Evolutionary conservation across 305 asterid genomes (phyloP).

Genomic region (Stenogyne calaminthoides): DNA sequence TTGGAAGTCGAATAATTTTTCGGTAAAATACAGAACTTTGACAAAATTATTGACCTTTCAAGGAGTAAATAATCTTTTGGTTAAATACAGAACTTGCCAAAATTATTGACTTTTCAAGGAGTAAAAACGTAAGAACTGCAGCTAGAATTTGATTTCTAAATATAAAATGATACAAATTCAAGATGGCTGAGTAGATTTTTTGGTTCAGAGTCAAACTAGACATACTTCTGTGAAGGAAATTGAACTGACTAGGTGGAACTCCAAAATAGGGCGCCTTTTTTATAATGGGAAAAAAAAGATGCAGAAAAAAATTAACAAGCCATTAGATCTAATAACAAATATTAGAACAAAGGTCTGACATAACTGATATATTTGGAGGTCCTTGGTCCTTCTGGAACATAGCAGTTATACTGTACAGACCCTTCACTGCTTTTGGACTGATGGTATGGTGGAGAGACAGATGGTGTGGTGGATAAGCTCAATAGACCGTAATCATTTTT

Average conservation of each 20-base stretch:
- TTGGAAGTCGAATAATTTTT: too few relatives aligned
- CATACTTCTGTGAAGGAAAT: conserved; percentile 6
- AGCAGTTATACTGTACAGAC: not conserved
- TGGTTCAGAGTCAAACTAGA: not conserved
- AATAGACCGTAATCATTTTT: not conserved
- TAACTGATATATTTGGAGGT: not conserved
- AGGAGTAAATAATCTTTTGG: not conserved
- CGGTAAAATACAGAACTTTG: not conserved
- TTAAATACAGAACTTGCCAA: not conserved
- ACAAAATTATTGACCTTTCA: not conserved
- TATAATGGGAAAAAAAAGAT: not conserved
- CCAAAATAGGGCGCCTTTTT: not conserved
- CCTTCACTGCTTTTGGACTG: not conserved
- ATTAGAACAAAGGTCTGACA: not conserved
- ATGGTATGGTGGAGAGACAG: not conserved
- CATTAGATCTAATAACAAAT: not conserved
- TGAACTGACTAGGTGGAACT: conserved; percentile 13
- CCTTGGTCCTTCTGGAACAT: not conserved
- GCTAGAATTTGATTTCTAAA: not conserved
- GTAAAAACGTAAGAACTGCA: not conserved
- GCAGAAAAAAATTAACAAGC: not conserved
- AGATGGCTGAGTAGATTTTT: not conserved
- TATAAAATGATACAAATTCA: not conserved
- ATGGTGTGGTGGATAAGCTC: not conserved
- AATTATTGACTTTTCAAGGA: not conserved